phyloP scores from a whole-genome alignment of 768 basidiomycete genomes.

The Gymnopilus junonius region DNA sequence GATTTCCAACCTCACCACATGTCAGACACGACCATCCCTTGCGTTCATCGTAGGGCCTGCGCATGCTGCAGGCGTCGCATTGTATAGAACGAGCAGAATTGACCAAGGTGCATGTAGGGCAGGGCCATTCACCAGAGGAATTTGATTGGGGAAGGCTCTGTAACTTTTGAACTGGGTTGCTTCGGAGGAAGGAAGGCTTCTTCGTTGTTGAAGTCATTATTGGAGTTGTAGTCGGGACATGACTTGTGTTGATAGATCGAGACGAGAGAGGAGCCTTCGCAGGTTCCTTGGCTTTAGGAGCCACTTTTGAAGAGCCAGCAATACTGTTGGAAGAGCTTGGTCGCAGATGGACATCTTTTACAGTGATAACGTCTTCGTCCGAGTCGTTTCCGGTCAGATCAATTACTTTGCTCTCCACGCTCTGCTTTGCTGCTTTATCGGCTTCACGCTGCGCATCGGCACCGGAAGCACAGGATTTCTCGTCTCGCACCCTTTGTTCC shows the following conservation, averaged over 20 bases:
- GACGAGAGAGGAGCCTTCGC: background rate
- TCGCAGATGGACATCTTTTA: constrained; percentile 25
- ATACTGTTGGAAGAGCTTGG: constrained; percentile 1
- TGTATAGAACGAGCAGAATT: constrained; percentile 53
- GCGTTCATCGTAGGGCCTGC: constrained; percentile 30
- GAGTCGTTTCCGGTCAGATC: constrained; percentile 57
- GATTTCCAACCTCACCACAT: constrained; percentile 67
- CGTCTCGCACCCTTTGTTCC: constrained; percentile 75
- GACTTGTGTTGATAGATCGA: background rate
- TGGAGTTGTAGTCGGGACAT: constrained; percentile 2
- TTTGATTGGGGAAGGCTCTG: background rate
- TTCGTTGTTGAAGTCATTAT: background rate
- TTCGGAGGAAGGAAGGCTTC: background rate
- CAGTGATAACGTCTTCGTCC: constrained; percentile 40
- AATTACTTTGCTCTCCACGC: constrained; percentile 61
- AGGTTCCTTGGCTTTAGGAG: background rate
- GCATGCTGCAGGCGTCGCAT: constrained; percentile 63
- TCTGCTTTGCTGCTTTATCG: constrained; percentile 70
- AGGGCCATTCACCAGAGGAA: constrained; percentile 49
- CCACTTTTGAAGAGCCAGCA: constrained; percentile 27
- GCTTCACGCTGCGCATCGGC: constrained; percentile 61
- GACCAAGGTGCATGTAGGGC: constrained; percentile 66
- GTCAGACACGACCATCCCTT: constrained; percentile 67
- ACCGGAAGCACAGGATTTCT: constrained; percentile 74
- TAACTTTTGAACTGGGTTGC: background rate